Percentiles rank a stretch among this genome's conserved stretches.
Evolutionary conservation across 176 grass and related monocot genomes (phyloP).

Genomic region (Juncus effusus): DNA sequence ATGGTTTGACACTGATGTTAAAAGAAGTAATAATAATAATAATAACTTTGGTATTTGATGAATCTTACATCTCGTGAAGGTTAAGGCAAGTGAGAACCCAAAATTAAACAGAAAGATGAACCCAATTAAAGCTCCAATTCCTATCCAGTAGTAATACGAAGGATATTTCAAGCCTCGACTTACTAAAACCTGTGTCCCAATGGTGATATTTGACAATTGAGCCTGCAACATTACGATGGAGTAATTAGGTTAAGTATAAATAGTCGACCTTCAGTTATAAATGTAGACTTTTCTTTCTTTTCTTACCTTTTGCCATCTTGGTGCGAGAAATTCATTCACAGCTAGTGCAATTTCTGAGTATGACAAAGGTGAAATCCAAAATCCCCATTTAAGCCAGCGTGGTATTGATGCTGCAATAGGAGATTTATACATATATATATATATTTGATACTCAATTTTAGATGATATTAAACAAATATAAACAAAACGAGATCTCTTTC

Average conservation of each 20-base stretch:
- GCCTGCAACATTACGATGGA: conserved; percentile 9
- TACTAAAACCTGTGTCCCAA: conserved; percentile 48
- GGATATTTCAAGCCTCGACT: conserved; percentile 58
- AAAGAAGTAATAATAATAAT: too few species aligned
- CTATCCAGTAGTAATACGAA: conserved; percentile 68
- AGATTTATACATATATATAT: background rate
- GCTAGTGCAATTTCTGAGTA: conserved; percentile 72
- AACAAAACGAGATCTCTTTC: too few species aligned
- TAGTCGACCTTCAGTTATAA: too few species aligned
- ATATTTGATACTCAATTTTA: too few species aligned
- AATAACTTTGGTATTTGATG: background rate
- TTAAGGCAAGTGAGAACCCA: conserved; percentile 55
- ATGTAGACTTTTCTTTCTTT: background rate
- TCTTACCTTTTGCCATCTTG: conserved; percentile 80
- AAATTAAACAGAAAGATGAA: conserved; percentile 59
- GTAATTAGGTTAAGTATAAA: background rate
- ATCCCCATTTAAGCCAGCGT: conserved; percentile 84
- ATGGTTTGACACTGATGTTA: background rate
- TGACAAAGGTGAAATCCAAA: conserved; percentile 79
- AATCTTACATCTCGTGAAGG: conserved; percentile 51
- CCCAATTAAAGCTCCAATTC: conserved; percentile 59
- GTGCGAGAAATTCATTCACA: conserved; percentile 75
- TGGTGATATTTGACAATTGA: conserved; percentile 35
- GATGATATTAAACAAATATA: too few species aligned
- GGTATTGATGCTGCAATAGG: conserved; percentile 52